Evolutionary conservation across 345 rosid species (phyloP), one percentile per base, ranked within the genome.

Genomic region (Capsella bursapastoris): DNA sequence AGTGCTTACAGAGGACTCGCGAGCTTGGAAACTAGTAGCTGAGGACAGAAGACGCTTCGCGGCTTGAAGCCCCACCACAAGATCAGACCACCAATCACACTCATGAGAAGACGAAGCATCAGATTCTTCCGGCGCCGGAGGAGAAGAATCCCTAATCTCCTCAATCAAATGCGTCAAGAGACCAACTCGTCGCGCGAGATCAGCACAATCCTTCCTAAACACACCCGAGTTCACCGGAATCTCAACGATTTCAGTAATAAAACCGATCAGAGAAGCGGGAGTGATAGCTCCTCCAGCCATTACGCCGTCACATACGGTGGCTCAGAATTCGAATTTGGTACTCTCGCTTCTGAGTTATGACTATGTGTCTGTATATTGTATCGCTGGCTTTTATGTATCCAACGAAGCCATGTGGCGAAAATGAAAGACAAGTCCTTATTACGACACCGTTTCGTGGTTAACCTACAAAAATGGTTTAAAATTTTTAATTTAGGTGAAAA

Each of bases 111-210:
- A 43, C 53, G 74, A 71, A 31, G 68, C 67, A 4, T 82, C 65
- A 15, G 83, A 62, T 49, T 66, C 34, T 31, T 64, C 29, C 31
- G 61, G 2, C 31, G 63, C 49, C 15, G 65, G 62, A 18, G 68
- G 35, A 18, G 67, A 28, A 22, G 79, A 79, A 65, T 90, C 95
- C 18, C 76, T 78, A 3, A 90, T 82, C 83, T 96, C 98, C 78
- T 92, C 98, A n/a, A 96, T 61, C 71, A 96, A 81, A 84, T 87
- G 87, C 70, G 85, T 83, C 76, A 96, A 75, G 35, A 88, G 81
- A 29, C 87, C 68, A 6, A 92, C 82, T 83, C 96, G 80, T 70
- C 99, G 82, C 37, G 85, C 86, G 72, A 92, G 97, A 92, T 92
- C 92, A 57, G 84, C 76, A 60, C 92, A 89, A 40, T 90, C 97